These are phyloP conservation scores for Blastobotrys attinorum DNA, from an alignment of 805 yeast genomes.

Conservation along the genomic window DNA sequence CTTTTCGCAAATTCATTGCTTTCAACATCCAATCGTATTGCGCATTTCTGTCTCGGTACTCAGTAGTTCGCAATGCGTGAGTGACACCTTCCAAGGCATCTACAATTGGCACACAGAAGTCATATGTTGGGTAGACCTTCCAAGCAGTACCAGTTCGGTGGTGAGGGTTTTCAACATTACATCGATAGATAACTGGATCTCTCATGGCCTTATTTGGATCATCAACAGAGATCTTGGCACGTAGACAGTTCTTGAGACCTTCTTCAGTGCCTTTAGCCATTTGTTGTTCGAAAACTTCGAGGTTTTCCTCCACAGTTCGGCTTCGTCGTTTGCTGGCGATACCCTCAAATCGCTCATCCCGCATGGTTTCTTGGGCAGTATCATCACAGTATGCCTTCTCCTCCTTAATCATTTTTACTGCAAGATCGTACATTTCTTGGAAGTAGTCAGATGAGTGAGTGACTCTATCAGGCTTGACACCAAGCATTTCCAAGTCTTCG, in stretches of 20 bases:
- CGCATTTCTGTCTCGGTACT: slow-evolving; percentile 97
- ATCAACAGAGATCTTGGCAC: slow-evolving; percentile 93
- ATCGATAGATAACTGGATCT: slow-evolving; percentile 97
- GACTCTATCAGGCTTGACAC: slow-evolving; percentile 83
- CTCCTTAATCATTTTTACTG: slow-evolving; percentile 80
- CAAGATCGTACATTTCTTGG: slow-evolving; percentile 80
- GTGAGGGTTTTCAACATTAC: slow-evolving; percentile 87
- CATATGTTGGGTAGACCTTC: slow-evolving; percentile 98
- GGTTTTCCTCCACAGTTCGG: slow-evolving; percentile 86
- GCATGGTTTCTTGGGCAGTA: slow-evolving; percentile 89
- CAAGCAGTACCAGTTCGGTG: slow-evolving; percentile 90
- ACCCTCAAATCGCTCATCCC: slow-evolving; percentile 98
- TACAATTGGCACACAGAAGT: slow-evolving; percentile 96
- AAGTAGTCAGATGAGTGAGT: slow-evolving; percentile 94
- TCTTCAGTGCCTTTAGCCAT: slow-evolving; percentile 92
- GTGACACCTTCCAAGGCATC: slow-evolving; percentile 96
- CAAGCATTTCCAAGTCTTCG: slow-evolving; percentile 84
- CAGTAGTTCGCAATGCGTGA: slow-evolving; percentile 95
- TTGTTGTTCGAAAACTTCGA: slow-evolving; percentile 75
- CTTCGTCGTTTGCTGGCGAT: slow-evolving; percentile 87
- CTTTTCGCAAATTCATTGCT: slow-evolving; percentile 77
- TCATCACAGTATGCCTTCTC: slow-evolving; percentile 98
- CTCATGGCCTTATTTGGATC: slow-evolving; percentile 91
- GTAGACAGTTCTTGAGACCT: slow-evolving; percentile 84
- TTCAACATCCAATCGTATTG: slow-evolving; percentile 96